Evolutionary conservation across 164 flowering plant species (phyloP), one percentile per base, ranked within the genome.

Genomic region (Umbilicus rupestris): DNA sequence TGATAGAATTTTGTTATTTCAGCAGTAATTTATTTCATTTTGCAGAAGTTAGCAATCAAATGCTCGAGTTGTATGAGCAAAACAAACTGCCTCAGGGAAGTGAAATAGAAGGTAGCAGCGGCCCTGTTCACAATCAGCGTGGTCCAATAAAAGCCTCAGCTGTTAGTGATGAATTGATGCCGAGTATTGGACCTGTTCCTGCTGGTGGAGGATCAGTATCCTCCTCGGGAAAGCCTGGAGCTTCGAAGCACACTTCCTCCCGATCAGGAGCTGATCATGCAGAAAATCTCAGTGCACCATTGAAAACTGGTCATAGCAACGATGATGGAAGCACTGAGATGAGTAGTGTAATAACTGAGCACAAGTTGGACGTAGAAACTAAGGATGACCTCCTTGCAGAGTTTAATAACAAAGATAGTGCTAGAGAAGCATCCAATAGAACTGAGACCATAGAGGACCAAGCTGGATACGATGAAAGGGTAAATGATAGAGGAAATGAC

Each of bases 31-130:
- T 67, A 64, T 47, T 3, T 65, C 69, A 24, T 68, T 39, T 78
- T 76, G 77, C 91, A 95, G 99, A 92, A 83, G 96, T 95, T 39
- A 95, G 97, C 87, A 89, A 92, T 78, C 99, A 95, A 75, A 92
- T 95, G 97, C 68, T 95, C 79, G 99, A 89, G 72, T 69, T 92
- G 20, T 95, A 95, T 73, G 99, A 95, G 73, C 99, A 95, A 74
- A 92, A 92, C 75, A 74, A 86, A 70, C 73, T 82, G 22, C 92
- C 85, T 50, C 90, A 82, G 68, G 84, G 83, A 39, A 85, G 90
- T 80, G 99, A 89, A 79, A 76, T 77, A 7, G 98, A 89, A 69
- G 92, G 85, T 62, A 85, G 86, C 66, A 70, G 73, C 42, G 84
- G 70, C 11, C 83, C 76, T 68, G 88, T 80, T 14, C 46, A 75